Evolutionary conservation across 1,284 basidiomycete species (phyloP), one percentile per base, ranked within the genome.

Genomic region (Sporisorium graminicola): DNA sequence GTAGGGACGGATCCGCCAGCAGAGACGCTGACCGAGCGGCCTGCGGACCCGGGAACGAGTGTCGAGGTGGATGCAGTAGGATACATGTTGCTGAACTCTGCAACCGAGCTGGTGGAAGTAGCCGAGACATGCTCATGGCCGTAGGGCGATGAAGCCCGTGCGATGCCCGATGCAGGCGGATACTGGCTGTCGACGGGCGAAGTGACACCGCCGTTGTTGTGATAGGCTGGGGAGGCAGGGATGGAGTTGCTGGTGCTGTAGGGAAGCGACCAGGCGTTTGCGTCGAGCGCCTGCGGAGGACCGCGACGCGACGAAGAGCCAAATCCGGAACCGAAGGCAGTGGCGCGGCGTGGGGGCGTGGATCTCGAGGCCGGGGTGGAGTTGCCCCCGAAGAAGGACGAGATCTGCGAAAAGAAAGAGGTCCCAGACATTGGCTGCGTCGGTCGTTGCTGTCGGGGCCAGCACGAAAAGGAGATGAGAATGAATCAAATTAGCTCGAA

Each of bases 41-140:
- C 44, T 6, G 57, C 35, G 13, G 42, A 27, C 33, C 71, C 65
- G 3, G 71, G 63, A 22, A 73, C 72, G 26, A 81, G 67, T 13
- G 75, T 79, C 26, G 78, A 75, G 26, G 72, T 74, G 35, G 74
- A 78, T 7, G 74, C 78, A 31, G 74, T 54, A 0, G 78, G 74
- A 40, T 79, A 67, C 74, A 79, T 74, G 65, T 79, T 79, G 62
- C 68, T 77, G 56, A 79, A 79, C 26, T 79, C 78, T 22, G 74
- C 78, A 31, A 79, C 74, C 8, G 77, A 79, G 62, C 65, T 65
- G 49, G 74, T 76, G 5, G 74, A 76, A 37, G 68, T 37, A 24
- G 62, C 60, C 26, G 58, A 43, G 16, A 62, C 27, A 33, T 68
- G 67, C 35, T 68, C 71, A 20, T 61, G 53, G 9, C 52, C 55